phyloP scores from a whole-genome alignment of 306 rosid species.

The Medicago truncatula region DNA sequence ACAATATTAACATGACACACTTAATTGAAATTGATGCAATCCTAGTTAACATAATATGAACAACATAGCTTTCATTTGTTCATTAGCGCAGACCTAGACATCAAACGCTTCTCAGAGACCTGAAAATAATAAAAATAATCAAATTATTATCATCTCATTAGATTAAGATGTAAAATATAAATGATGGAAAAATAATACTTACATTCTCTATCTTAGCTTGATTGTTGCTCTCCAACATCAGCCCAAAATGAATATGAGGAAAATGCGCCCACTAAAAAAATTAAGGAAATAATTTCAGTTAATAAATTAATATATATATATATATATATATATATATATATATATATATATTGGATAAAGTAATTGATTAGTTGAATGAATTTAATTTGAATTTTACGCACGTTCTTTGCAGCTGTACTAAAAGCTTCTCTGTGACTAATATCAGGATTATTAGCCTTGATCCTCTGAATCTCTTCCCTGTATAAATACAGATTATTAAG shows the following conservation, averaged over 20 bases:
- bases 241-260: constrained; percentile 96
- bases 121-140: constrained; percentile 33
- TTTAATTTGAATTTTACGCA: constrained; percentile 36
- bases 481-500: constrained; percentile 17
- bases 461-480: constrained; percentile 99
- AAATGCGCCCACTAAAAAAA: constrained; percentile 90
- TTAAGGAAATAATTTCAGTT: constrained; percentile 1
- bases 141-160: background rate
- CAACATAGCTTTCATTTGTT: constrained; percentile 60
- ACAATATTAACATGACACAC: constrained; percentile 44
- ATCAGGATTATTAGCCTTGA: constrained; percentile 95
- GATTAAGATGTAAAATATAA: background rate
- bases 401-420: constrained; percentile 98
- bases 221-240: constrained; percentile 87
- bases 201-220: constrained; percentile 86
- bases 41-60: constrained; percentile 28
- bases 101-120: constrained; percentile 76
- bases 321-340: too few species aligned
- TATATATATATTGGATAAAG: background rate
- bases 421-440: constrained; percentile 97
- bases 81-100: constrained; percentile 74
- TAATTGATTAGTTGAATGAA: background rate
- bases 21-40: constrained; percentile 39
- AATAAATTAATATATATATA: background rate
- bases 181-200: constrained; percentile 36